phyloP scores from a whole-genome alignment of 208 protist species.

The Acanthamoeba culbertsoni region DNA sequence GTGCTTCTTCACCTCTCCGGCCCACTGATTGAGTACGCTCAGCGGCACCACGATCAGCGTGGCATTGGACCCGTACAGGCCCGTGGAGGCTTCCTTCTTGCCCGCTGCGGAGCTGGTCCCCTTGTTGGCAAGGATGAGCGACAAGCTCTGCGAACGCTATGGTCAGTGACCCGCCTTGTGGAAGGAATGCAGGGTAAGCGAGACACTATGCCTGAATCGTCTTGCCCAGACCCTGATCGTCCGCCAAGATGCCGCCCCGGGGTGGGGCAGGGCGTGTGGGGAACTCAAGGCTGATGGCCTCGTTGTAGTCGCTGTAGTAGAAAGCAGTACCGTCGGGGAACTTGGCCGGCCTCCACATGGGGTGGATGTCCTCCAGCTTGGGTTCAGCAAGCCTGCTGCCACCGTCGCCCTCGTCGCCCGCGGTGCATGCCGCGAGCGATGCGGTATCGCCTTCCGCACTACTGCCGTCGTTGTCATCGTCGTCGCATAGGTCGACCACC shows the following conservation, averaged over 20 bases:
- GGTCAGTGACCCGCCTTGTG: not conserved
- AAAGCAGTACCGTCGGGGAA: not conserved
- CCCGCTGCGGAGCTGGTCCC: not conserved
- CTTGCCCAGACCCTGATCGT: slow-evolving; percentile 78
- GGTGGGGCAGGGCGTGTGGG: not conserved
- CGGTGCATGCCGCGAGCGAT: not conserved
- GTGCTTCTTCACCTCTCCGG: slow-evolving; percentile 62
- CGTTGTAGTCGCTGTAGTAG: slow-evolving; percentile 13
- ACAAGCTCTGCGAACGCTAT: not conserved
- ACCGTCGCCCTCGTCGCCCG: not conserved
- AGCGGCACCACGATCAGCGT: not conserved
- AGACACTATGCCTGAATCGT: slow-evolving; percentile 73
- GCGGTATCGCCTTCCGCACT: not conserved
- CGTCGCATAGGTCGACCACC: not conserved
- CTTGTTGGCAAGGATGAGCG: slow-evolving; percentile 28
- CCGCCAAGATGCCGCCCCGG: slow-evolving; percentile 70
- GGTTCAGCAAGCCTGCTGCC: too few relatives aligned
- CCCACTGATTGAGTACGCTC: slow-evolving; percentile 61
- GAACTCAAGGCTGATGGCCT: slow-evolving; percentile 17
- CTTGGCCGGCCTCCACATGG: not conserved
- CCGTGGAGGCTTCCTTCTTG: not conserved
- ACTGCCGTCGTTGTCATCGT: not conserved
- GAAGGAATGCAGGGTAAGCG: not conserved
- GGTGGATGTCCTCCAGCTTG: not conserved
- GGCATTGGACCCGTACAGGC: not conserved